A percentile compares a stretch with the other conserved stretches of the same genome.
Evolutionary conservation across 768 basidiomycete genomes (phyloP).

Genomic region (Tulasnella sp.): DNA sequence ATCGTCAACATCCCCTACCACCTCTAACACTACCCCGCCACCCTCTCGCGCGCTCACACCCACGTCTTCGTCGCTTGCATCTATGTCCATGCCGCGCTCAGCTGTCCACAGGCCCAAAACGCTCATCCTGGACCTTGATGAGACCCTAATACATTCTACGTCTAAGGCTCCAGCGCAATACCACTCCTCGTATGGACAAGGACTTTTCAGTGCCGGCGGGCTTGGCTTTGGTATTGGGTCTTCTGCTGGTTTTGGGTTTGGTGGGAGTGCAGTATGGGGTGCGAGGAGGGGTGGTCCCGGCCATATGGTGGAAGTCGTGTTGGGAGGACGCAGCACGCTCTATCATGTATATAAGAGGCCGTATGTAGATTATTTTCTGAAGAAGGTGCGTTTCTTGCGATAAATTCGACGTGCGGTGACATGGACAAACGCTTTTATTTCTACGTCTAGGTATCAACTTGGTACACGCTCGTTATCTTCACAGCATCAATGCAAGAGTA

Average conservation of each 20-base stretch:
- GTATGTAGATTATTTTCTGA: slow-evolving; percentile 88
- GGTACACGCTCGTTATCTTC: slow-evolving; percentile 98
- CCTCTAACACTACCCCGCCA: background rate
- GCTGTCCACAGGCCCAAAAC: slow-evolving; percentile 84
- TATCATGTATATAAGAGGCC: slow-evolving; percentile 99
- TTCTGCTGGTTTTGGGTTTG: slow-evolving; percentile 32
- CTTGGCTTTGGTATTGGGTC: slow-evolving; percentile 37
- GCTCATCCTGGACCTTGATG: slow-evolving; percentile 92
- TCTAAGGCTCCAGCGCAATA: slow-evolving; percentile 46
- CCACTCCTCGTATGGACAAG: slow-evolving; percentile 35
- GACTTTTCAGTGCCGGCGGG: slow-evolving; percentile 37
- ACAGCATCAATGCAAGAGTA: slow-evolving; percentile 99
- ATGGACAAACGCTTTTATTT: background rate
- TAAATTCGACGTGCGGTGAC: background rate
- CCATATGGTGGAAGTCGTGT: slow-evolving; percentile 86
- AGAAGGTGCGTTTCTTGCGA: slow-evolving; percentile 76
- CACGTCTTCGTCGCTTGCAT: slow-evolving; percentile 9
- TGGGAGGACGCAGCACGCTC: slow-evolving; percentile 77
- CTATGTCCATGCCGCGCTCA: slow-evolving; percentile 37
- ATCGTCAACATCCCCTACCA: no score
- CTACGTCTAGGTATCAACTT: slow-evolving; percentile 71
- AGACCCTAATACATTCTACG: slow-evolving; percentile 96
- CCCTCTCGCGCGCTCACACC: slow-evolving; percentile 7
- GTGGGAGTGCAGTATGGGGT: slow-evolving; percentile 1
- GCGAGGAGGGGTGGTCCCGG: slow-evolving; percentile 46